Percentiles rank a stretch among this genome's conserved stretches.
phyloP scores from a whole-genome alignment of 192 early-diverging fungal species.

The Thamnidium elegans region DNA sequence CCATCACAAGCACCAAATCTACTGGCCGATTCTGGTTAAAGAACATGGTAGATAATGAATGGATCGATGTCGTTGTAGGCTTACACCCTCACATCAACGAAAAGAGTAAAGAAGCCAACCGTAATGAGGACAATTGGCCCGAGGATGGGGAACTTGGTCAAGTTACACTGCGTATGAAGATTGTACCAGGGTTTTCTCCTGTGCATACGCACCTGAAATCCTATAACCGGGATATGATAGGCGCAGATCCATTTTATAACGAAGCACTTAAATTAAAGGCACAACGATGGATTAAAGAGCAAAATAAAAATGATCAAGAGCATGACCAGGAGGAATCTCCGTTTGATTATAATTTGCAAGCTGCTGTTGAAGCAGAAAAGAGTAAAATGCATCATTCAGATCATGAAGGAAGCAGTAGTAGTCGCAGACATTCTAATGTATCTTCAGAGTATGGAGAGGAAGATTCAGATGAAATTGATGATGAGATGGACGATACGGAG shows the following conservation, averaged over 20 bases:
- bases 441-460: slow-evolving; percentile 15
- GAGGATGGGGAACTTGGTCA: slow-evolving; percentile 12
- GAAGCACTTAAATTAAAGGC: slow-evolving; percentile 12
- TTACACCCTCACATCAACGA: slow-evolving; percentile 1
- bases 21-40: slow-evolving; percentile 25
- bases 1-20: slow-evolving; percentile 2
- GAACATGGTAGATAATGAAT: slow-evolving; percentile 14
- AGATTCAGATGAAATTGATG: not conserved
- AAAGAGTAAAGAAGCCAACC: slow-evolving; percentile 23
- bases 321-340: not conserved
- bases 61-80: slow-evolving; percentile 18
- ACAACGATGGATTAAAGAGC: slow-evolving; percentile 23
- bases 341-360: not conserved
- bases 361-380: not conserved
- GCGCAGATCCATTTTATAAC: slow-evolving; percentile 26
- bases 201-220: slow-evolving; percentile 20
- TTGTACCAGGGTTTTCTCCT: slow-evolving; percentile 31
- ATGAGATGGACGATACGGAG: slow-evolving; percentile 9
- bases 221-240: slow-evolving; percentile 27
- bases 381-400: not conserved
- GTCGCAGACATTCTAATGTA: not conserved
- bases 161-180: slow-evolving; percentile 11
- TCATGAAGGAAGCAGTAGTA: not conserved
- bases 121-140: slow-evolving; percentile 24
- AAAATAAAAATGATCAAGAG: not conserved